Evolutionary conservation across 805 yeast genomes (phyloP).

Genomic region (Candida yuanshanica): DNA sequence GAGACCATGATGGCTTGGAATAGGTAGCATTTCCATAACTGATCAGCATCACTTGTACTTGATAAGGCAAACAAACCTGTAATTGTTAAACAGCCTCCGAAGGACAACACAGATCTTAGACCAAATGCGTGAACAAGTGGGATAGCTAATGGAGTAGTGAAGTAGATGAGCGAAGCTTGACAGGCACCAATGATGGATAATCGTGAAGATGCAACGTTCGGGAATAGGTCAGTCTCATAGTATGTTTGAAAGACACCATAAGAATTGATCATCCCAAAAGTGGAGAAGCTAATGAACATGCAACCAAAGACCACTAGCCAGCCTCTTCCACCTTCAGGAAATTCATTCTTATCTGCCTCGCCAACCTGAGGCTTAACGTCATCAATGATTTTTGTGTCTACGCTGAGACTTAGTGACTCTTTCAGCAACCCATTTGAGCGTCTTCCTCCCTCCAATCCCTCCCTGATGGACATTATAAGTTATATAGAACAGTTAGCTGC

Average conservation of each 20-base stretch:
- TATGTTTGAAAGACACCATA: constrained; percentile 21
- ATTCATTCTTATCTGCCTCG: constrained; percentile 13
- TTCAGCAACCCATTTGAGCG: background rate
- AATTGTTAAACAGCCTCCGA: constrained; percentile 12
- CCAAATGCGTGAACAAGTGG: constrained; percentile 20
- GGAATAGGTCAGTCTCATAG: constrained; percentile 19
- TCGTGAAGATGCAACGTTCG: constrained; percentile 11
- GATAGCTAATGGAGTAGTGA: constrained; percentile 10
- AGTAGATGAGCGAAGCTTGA: constrained; percentile 19
- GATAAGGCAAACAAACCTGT: constrained; percentile 19
- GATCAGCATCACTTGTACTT: constrained; percentile 6
- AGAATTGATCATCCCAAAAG: constrained; percentile 21
- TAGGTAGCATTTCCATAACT: constrained; percentile 23
- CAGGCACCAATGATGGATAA: constrained; percentile 22
- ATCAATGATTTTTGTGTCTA: background rate
- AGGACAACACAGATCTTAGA: constrained; percentile 6
- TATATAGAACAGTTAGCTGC: too few species aligned
- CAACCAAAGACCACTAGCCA: constrained; percentile 22
- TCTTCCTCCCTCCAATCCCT: background rate
- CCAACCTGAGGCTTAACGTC: background rate
- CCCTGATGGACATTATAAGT: too few species aligned
- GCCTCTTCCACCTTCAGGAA: constrained; percentile 47
- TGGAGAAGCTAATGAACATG: constrained; percentile 10
- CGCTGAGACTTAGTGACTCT: background rate
- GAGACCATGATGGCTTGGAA: constrained; percentile 21